These are phyloP conservation scores for Xerocomellus amylosporus DNA, from an alignment of 768 basidiomycete genomes.

Conservation along the genomic window DNA sequence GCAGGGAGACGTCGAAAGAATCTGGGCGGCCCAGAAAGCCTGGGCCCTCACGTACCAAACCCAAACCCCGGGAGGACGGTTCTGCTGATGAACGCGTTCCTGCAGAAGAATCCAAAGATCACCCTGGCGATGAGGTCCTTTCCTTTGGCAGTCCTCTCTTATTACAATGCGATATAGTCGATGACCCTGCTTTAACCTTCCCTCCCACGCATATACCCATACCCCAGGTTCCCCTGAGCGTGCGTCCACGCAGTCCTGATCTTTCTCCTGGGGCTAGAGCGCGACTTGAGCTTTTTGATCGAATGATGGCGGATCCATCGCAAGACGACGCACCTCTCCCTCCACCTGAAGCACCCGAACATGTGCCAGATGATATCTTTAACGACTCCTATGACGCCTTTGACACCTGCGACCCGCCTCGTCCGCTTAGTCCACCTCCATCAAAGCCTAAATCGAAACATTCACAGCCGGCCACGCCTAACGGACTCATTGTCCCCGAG, in stretches of 20 bases:
- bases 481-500: slow-evolving; percentile 31
- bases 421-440: slow-evolving; percentile 1
- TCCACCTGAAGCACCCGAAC: not conserved
- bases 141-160: not conserved
- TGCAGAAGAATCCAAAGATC: not conserved
- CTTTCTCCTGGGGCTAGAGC: slow-evolving; percentile 29
- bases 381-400: not conserved
- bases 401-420: not conserved
- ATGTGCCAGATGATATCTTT: not conserved
- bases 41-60: not conserved
- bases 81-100: not conserved
- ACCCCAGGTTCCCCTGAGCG: not conserved
- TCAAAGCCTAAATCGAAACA: not conserved
- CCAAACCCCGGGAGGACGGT: not conserved
- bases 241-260: slow-evolving; percentile 1
- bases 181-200: not conserved
- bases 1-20: not conserved
- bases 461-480: slow-evolving; percentile 4
- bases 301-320: slow-evolving; percentile 15
- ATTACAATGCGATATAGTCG: not conserved
- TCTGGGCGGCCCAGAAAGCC: not conserved
- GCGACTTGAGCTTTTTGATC: slow-evolving; percentile 31
- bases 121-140: not conserved
- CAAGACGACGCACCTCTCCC: not conserved
- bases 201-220: slow-evolving; percentile 6